phyloP scores from a whole-genome alignment of 2,329 filamentous ascomycete genomes.

The Aureobasidium sp. region DNA sequence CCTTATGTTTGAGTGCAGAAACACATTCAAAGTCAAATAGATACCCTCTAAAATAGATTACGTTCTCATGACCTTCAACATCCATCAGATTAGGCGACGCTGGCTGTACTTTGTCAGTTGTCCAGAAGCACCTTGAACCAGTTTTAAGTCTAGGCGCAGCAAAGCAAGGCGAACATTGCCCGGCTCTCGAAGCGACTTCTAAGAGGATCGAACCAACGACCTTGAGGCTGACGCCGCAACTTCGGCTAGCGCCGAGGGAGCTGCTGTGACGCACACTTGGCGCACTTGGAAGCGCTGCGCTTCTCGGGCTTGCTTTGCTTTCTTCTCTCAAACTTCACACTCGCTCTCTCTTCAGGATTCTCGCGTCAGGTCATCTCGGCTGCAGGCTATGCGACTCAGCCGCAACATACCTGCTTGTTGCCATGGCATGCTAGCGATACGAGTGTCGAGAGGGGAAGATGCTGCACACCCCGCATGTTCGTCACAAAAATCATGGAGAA shows the following conservation, averaged over 20 bases:
- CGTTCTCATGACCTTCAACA: background rate
- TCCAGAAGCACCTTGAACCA: too few relatives aligned
- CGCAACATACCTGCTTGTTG: background rate
- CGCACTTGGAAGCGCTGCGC: too few relatives aligned
- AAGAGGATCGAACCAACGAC: too few relatives aligned
- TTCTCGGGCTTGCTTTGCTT: too few relatives aligned
- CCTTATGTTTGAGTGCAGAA: slow-evolving; percentile 1
- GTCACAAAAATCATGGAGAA: background rate
- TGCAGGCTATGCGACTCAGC: background rate
- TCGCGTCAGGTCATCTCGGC: background rate
- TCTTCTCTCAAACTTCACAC: too few relatives aligned
- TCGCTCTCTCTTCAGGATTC: background rate
- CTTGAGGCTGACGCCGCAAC: too few relatives aligned
- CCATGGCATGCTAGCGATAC: background rate
- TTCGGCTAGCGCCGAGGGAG: too few relatives aligned
- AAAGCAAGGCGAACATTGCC: too few relatives aligned
- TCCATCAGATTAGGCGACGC: background rate
- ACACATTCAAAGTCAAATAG: background rate
- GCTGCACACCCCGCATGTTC: background rate
- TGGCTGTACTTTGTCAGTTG: too few relatives aligned
- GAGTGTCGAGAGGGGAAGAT: background rate
- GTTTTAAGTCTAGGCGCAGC: too few relatives aligned
- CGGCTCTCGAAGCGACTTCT: too few relatives aligned
- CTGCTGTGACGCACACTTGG: too few relatives aligned
- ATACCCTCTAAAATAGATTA: background rate